Conservation (phyloP, 2,329 filamentous ascomycete species). For the Ampelomyces quisqualis region DNA sequence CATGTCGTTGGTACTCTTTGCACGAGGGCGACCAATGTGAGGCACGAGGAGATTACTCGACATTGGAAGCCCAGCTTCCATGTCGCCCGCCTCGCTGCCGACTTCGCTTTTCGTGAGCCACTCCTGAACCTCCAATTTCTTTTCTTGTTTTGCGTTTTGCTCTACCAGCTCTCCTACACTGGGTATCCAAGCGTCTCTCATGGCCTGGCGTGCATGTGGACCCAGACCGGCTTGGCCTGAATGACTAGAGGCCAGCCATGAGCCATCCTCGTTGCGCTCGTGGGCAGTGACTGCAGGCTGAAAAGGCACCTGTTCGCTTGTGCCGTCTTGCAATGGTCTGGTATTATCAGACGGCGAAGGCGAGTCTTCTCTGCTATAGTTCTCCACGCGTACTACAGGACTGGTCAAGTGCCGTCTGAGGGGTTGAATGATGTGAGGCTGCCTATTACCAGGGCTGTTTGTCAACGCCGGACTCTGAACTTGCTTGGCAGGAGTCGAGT, state of each 20-base stretch:
- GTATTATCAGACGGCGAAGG: conserved; percentile 39
- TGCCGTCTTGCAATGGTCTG: conserved; percentile 32
- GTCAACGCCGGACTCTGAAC: conserved; percentile 44
- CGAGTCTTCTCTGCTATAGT: conserved; percentile 40
- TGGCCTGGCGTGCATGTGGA: conserved; percentile 47
- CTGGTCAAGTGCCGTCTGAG: conserved; percentile 38
- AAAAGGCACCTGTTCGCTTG: conserved; percentile 19
- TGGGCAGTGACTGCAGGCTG: conserved; percentile 35
- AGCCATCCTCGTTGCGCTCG: conserved; percentile 49
- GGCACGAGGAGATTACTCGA: conserved; percentile 31
- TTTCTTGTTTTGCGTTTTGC: conserved; percentile 51
- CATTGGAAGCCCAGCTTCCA: conserved; percentile 9
- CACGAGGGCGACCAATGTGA: conserved; percentile 45
- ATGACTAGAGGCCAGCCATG: conserved; percentile 45
- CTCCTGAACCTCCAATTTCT: conserved; percentile 54
- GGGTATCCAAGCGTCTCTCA: conserved; percentile 47
- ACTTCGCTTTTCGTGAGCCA: conserved; percentile 54
- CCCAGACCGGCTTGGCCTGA: conserved; percentile 51
- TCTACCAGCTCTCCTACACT: conserved; percentile 55
- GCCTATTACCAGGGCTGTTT: conserved; percentile 37
- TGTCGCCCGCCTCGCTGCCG: conserved; percentile 51
- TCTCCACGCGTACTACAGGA: conserved; percentile 44
- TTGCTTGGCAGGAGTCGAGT: conserved; percentile 37
- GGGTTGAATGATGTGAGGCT: conserved; percentile 30
- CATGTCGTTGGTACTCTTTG: conserved; percentile 50